Base-by-base conservation (phyloP, 2,329 filamentous ascomycete species). In the Penicillium capsulatum region DNA sequence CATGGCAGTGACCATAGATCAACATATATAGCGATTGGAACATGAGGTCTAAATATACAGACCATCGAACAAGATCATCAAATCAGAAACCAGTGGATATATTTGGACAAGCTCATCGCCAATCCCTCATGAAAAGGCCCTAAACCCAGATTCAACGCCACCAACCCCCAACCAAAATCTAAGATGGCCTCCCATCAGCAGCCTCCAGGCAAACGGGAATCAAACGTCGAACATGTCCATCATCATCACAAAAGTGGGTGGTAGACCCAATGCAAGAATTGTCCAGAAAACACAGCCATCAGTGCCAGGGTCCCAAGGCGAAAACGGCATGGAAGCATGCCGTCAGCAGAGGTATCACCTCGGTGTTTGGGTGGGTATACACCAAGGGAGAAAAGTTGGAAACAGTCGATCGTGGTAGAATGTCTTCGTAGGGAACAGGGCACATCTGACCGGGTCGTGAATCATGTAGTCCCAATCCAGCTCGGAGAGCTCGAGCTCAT, bases 381-480 rank as follows among this genome's bases (percentile, higher is more conserved):
- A n/a, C n/a, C n/a, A n/a, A n/a, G n/a, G n/a, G n/a, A n/a, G n/a
- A n/a, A n/a, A n/a, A n/a, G n/a, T n/a, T n/a, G n/a, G n/a, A n/a
- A n/a, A n/a, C n/a, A n/a, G n/a, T n/a, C n/a, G n/a, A n/a, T n/a
- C n/a, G n/a, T n/a, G n/a, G n/a, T n/a, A n/a, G n/a, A n/a, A n/a
- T n/a, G n/a, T n/a, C n/a, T n/a, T n/a, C n/a, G n/a, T n/a, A n/a
- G n/a, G n/a, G n/a, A n/a, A n/a, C n/a, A n/a, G n/a, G n/a, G n/a
- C n/a, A n/a, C n/a, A n/a, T n/a, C n/a, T n/a, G 49, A 40, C 44
- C 43, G 31, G 45, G 51, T 60, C 55, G 47, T 60, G 47, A 51
- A 51, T 59, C 57, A 54, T 61, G 48, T 47, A 52, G 46, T 41
- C 53, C 51, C 53, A 50, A 54, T 49, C 5, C 9, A 22, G 19